Base-by-base conservation (phyloP, 1,139 yeast genomes). In the Scheffersomyces cryptocercus region DNA sequence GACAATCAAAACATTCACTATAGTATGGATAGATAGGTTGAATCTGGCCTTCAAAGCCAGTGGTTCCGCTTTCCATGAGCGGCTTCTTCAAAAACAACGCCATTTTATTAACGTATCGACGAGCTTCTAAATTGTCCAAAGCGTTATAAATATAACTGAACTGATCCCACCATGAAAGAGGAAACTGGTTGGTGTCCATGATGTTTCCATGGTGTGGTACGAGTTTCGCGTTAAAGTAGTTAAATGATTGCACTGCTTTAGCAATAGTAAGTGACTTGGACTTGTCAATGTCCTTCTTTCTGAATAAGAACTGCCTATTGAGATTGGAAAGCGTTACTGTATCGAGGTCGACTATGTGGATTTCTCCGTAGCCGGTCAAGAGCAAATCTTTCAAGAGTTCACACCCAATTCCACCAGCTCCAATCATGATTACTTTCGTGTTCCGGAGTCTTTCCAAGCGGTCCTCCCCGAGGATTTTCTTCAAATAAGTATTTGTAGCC, bases 371-470 rank as follows among this genome's bases (percentile, higher is more conserved):
- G 3, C 96, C 96, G 53, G 89, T 77, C 50, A 91, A 68, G 6
- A 90, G 83, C 41, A 95, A 72, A 59, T 95, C 88, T 61, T 95
- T 95, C 47, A 95, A 72, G 35, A 95, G 70, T 64, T 95, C 99
- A 64, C 98, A 95, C 4, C 99, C 99, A 51, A 95, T 91, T n/a
- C 99, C 99, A 28, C 99, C 99, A 1, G 99, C 97, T 3, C 99
- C 99, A 0, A 95, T 97, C 70, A 95, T 73, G 38, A 95, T 70
- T 15, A 93, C 90, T 48, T 77, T 83, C n/a, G 86, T 58, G 16
- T 49, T 44, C 28, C 70, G 66, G 16, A 81, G 52, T 33, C 64
- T 50, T 0, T 48, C 40, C 46, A 61, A 65, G 12, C 67, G 52
- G 7, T 64, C 69, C 0, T 58, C 61, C 2, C 84, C 84, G 37